Evolutionary conservation across 2,329 filamentous ascomycete genomes (phyloP), one percentile per base, ranked within the genome.

Genomic region (Albophoma yamanashiensis): DNA sequence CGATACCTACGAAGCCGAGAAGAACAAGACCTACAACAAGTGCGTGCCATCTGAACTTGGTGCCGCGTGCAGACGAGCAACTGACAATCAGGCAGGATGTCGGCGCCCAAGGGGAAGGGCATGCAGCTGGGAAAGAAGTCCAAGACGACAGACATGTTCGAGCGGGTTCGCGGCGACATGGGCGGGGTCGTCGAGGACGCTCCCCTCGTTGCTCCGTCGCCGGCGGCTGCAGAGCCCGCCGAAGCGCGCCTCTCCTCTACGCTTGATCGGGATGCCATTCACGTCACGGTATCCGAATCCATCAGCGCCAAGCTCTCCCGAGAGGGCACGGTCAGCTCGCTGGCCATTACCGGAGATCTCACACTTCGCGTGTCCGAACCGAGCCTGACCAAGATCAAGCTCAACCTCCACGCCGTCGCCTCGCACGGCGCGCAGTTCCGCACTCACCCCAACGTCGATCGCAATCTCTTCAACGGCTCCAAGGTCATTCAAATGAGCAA

Each of bases 101-200:
- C 84, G 69, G 84, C 89, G 57, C 84, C 88, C 62, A 91, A 95
- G 77, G 92, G 91, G 68, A 99, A 99, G 80, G 94, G 94, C 67
- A 99, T 99, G 95, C 93, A 97, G 75, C 81, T 99, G 60, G 94
- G 94, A 76, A 97, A 97, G 81, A 99, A 99, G 79, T 96, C 91
- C 62, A 97, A 97, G 80, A 92, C 91, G 27, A 96, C 89, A 38
- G 93, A 96, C 74, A 96, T 97, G 82, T 97, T 96, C 73, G 93
- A 97, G 76, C 89, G 92, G 69, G 92, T 99, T 40, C 88, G 92
- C 66, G 91, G 90, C 62, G 93, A 97, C 65, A 82, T 97, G 71
- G 92, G 92, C n/a, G 83, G 88, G 43, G 91, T 96, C 70, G 86
- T 86, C 43, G 92, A 96, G 71, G 87, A 92, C 59, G 76, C 77